Base-by-base conservation (phyloP, 1,139 yeast genomes). In the Pichia sp. region DNA sequence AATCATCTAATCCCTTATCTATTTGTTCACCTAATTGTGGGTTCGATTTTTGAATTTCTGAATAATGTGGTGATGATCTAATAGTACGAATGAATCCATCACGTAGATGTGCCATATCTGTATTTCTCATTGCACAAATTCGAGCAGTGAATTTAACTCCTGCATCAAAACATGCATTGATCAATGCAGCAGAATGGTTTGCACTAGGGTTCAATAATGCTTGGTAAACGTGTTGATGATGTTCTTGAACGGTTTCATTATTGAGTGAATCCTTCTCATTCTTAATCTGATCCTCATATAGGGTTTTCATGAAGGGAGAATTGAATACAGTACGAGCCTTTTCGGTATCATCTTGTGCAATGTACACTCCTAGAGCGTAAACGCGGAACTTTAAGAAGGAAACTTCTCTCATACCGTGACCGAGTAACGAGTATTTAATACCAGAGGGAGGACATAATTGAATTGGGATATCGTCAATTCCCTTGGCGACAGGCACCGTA, bases 1-100 rank as follows among this genome's bases (percentile, higher is more conserved):
- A 56, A 47, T 77, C 71, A 29, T 74, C 75, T 17, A 80, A 58
- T 1, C 87, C 88, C 0, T 51, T 47, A 5, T 63, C 63, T 6
- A 79, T 39, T 6, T 42, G 40, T 18, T 60, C 66, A 13, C 30
- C 38, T 32, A 59, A 61, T 5, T 40, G 46, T n/a, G 53, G 51
- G 11, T 58, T 58, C 6, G 60, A 51, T 27, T 58, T 47, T 13
- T 62, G 64, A 13, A 52, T 30, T 22, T 49, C 44, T 27, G 47
- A 67, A 37, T 69, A 63, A 42, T 59, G 55, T 2, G 76, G 73
- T 49, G 72, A 73, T 21, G 79, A 76, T 54, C 76, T 65, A 33
- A 80, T 69, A 3, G 94, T 77, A 52, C 91, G 81, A 38, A 86
- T 74, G 46, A 91, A 73, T 0, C 97, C 97, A 53, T 91, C 97